Evolutionary conservation across 1,139 yeast genomes (phyloP).

Genomic region (Suzukiozyma palmioleophila): DNA sequence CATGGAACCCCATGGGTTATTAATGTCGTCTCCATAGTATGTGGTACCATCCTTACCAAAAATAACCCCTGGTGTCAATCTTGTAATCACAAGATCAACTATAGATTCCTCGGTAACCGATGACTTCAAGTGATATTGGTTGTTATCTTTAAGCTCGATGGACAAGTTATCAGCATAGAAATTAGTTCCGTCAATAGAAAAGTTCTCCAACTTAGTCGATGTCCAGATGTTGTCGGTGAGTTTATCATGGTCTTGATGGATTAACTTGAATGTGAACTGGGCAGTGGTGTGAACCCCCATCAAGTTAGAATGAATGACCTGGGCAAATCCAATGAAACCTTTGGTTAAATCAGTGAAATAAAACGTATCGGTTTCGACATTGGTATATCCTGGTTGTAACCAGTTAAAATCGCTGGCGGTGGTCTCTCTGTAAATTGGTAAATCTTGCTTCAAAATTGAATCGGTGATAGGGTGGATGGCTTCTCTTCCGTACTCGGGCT

Average conservation of each 20-base stretch:
- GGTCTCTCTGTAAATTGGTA: conserved; percentile 38
- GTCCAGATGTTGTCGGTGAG: conserved; percentile 65
- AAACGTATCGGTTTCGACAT: conserved; percentile 93
- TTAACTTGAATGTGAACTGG: conserved; percentile 86
- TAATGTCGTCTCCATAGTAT: conserved; percentile 74
- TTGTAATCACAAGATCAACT: conserved; percentile 62
- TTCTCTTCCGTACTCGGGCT: conserved; percentile 92
- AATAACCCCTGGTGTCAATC: conserved; percentile 77
- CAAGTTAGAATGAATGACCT: conserved; percentile 87
- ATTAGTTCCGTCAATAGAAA: conserved; percentile 69
- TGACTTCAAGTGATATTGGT: conserved; percentile 57
- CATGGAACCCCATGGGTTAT: conserved; percentile 96
- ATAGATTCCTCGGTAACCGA: conserved; percentile 65
- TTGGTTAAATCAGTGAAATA: conserved; percentile 65
- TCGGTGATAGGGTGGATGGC: conserved; percentile 83
- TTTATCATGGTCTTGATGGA: conserved; percentile 45
- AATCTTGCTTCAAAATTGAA: conserved; percentile 43
- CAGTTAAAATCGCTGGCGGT: conserved; percentile 65
- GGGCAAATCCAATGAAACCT: conserved; percentile 82
- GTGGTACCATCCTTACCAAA: conserved; percentile 88
- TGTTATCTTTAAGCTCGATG: conserved; percentile 55
- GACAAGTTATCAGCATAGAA: conserved; percentile 72
- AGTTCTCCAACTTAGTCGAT: conserved; percentile 81
- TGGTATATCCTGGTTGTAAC: conserved; percentile 72
- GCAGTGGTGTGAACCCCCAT: conserved; percentile 90